These are phyloP conservation scores for Barnettozyma siamensis DNA, from an alignment of 805 yeast species.

Conservation along the genomic window DNA sequence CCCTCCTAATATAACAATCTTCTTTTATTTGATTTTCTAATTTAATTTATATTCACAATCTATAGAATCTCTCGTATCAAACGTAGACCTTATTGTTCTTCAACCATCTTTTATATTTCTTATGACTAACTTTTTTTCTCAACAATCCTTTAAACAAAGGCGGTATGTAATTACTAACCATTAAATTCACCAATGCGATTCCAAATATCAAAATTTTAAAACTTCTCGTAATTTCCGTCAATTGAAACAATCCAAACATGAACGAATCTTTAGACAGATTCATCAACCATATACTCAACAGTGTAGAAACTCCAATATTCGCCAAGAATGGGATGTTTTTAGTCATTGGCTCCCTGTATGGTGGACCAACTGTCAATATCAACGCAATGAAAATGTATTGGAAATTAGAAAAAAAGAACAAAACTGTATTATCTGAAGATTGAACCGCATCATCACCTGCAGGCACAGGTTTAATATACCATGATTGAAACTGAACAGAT, in stretches of 20 bases:
- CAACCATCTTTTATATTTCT: slow-evolving; percentile 31
- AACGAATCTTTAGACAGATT: slow-evolving; percentile 42
- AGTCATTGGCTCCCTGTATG: slow-evolving; percentile 74
- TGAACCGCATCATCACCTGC: slow-evolving; percentile 78
- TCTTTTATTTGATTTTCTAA: too few species aligned
- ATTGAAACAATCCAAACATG: slow-evolving; percentile 67
- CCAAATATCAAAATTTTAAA: slow-evolving; percentile 49
- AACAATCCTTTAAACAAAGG: slow-evolving; percentile 26
- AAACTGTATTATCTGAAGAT: slow-evolving; percentile 83
- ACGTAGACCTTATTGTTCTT: slow-evolving; percentile 15
- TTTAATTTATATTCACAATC: too few species aligned
- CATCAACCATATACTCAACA: slow-evolving; percentile 52
- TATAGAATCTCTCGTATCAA: background rate
- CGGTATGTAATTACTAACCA: slow-evolving; percentile 30
- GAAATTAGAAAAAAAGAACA: slow-evolving; percentile 76
- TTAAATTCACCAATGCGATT: slow-evolving; percentile 45
- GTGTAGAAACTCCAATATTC: slow-evolving; percentile 47
- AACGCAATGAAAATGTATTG: slow-evolving; percentile 85
- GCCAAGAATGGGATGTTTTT: slow-evolving; percentile 66
- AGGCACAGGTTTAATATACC: slow-evolving; percentile 80
- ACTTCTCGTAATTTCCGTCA: slow-evolving; percentile 50
- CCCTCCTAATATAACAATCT: too few species aligned
- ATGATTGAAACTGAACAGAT: slow-evolving; percentile 47
- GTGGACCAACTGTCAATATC: slow-evolving; percentile 87
- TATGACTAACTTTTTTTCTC: slow-evolving; percentile 33